phyloP scores from a whole-genome alignment of 148 eudicot species.

The Fallopia convolvulus region DNA sequence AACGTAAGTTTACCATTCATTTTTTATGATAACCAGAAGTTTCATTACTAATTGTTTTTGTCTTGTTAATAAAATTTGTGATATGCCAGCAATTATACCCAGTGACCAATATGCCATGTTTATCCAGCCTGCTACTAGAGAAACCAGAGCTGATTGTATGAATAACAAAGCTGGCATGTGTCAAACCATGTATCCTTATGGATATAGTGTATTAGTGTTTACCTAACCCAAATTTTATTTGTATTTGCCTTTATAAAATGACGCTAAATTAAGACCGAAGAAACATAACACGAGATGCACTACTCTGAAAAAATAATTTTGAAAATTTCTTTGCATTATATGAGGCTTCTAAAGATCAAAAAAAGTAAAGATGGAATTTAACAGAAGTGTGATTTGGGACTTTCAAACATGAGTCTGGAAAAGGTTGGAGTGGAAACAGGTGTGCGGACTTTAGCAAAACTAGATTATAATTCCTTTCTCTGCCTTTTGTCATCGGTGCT shows the following conservation, averaged over 20 bases:
- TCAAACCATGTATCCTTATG: neutral
- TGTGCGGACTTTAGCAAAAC: neutral
- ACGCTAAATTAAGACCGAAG: neutral
- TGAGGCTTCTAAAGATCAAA: neutral
- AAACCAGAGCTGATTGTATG: neutral
- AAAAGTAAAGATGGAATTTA: neutral
- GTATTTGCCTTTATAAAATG: neutral
- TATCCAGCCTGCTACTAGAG: neutral
- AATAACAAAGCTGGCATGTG: neutral
- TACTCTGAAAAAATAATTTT: neutral
- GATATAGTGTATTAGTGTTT: neutral
- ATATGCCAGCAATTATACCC: neutral
- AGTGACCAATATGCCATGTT: neutral
- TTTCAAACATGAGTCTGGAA: neutral
- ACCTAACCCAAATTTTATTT: neutral
- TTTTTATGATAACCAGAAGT: neutral
- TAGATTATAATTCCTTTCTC: neutral
- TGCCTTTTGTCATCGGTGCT: neutral
- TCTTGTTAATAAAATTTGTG: neutral
- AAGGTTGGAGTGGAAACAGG: neutral
- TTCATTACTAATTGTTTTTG: neutral
- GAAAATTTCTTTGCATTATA: neutral
- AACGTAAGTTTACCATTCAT: constrained; percentile 40
- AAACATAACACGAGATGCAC: neutral
- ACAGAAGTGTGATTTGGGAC: neutral